Evolutionary conservation across 345 rosid genomes (phyloP).

Genomic region (Syzygium oleosum): DNA sequence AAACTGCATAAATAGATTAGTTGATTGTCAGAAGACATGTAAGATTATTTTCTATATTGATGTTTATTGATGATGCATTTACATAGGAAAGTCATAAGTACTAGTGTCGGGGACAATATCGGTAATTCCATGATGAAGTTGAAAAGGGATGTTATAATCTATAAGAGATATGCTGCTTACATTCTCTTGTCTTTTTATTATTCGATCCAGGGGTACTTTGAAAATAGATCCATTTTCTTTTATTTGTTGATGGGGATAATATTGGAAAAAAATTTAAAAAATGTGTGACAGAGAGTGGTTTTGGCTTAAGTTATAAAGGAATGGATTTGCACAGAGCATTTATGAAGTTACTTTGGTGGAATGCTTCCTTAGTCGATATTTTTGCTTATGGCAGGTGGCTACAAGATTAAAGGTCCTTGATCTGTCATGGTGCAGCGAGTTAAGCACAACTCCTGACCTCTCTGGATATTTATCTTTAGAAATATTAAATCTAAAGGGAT

Average conservation of each 20-base stretch:
- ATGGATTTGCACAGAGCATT: neutral
- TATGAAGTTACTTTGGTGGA: neutral
- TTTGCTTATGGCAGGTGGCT: neutral
- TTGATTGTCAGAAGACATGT: neutral
- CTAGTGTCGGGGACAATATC: rapidly evolving
- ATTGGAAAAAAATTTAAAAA: neutral
- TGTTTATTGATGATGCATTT: neutral
- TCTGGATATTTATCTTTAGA: neutral
- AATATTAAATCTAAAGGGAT: rapidly evolving
- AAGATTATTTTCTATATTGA: neutral
- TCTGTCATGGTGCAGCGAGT: rapidly evolving
- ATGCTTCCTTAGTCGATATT: neutral
- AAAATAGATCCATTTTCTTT: neutral
- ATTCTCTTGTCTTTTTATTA: no score
- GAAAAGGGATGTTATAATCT: neutral
- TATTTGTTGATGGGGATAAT: neutral
- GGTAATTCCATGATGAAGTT: neutral
- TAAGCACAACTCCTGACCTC: neutral
- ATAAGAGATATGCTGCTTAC: neutral
- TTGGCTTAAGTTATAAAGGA: neutral
- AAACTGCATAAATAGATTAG: neutral
- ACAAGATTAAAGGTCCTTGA: neutral
- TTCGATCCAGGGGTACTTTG: neutral
- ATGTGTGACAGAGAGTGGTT: neutral
- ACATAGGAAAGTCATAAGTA: neutral